These are phyloP conservation scores for Didymella lethalis DNA, from an alignment of 2,329 filamentous ascomycete genomes.

Conservation along the genomic window DNA sequence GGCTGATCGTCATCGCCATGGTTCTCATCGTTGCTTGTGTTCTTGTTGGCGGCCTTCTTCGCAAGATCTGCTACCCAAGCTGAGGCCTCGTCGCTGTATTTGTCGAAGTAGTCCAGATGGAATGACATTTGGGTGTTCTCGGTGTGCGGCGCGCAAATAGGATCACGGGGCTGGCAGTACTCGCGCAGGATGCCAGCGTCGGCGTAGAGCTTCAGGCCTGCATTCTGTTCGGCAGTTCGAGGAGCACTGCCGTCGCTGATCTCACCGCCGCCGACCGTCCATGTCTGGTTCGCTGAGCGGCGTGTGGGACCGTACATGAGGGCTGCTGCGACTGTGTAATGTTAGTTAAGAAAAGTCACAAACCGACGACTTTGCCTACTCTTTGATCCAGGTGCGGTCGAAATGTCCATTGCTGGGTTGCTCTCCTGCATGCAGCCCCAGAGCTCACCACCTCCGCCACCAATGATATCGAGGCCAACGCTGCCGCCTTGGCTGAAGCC, in stretches of 20 bases:
- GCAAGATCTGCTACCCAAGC: slow-evolving; percentile 34
- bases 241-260: slow-evolving; percentile 33
- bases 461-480: slow-evolving; percentile 36
- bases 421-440: slow-evolving; percentile 37
- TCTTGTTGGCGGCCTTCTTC: slow-evolving; percentile 25
- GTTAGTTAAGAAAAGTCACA: slow-evolving; percentile 15
- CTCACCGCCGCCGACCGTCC: slow-evolving; percentile 34
- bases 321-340: slow-evolving; percentile 31
- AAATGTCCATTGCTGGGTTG: slow-evolving; percentile 33
- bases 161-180: slow-evolving; percentile 69
- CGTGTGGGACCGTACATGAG: slow-evolving; percentile 37
- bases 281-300: slow-evolving; percentile 37
- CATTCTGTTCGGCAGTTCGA: slow-evolving; percentile 31
- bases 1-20: slow-evolving; percentile 19
- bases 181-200: slow-evolving; percentile 63
- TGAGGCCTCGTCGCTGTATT: slow-evolving; percentile 34
- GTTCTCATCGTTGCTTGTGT: slow-evolving; percentile 17
- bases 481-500: slow-evolving; percentile 41
- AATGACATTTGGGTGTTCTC: slow-evolving; percentile 59
- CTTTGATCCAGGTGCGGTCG: slow-evolving; percentile 33
- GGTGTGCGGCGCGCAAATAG: slow-evolving; percentile 65
- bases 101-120: slow-evolving; percentile 65
- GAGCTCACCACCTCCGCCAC: slow-evolving; percentile 37
- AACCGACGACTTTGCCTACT: slow-evolving; percentile 9
- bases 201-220: slow-evolving; percentile 34